Evolutionary conservation across 2,329 filamentous ascomycete genomes (phyloP).

Genomic region (Aureobasidium sp.): DNA sequence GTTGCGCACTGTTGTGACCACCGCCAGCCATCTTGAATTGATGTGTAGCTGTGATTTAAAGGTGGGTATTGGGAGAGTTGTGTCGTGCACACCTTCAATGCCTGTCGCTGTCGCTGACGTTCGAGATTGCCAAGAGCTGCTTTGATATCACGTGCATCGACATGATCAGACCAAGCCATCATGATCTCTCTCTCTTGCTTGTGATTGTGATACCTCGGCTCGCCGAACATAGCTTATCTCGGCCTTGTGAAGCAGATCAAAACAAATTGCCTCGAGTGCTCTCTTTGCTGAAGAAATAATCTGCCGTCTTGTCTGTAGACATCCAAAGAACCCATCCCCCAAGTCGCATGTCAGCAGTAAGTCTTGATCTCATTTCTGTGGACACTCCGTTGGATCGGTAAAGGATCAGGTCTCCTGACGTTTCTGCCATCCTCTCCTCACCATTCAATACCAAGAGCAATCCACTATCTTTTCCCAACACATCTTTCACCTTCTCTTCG

Average conservation of each 20-base stretch:
- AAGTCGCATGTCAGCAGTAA: neutral
- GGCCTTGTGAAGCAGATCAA: neutral
- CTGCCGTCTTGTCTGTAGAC: neutral
- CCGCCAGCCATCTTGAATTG: constrained; percentile 27
- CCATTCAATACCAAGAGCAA: neutral
- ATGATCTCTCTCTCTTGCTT: neutral
- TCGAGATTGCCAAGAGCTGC: neutral
- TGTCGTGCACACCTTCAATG: neutral
- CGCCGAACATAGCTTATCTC: neutral
- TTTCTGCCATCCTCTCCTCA: neutral
- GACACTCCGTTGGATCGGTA: neutral
- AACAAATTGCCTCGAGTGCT: neutral
- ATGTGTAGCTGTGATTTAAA: constrained; percentile 5
- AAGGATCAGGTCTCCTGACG: neutral
- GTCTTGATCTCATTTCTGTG: neutral
- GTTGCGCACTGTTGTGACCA: constrained; percentile 25
- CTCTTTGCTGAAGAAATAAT: neutral
- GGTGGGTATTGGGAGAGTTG: neutral
- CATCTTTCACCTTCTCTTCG: neutral
- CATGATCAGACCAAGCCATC: neutral
- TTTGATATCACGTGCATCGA: neutral
- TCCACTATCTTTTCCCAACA: neutral
- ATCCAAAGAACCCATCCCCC: neutral
- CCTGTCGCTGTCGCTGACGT: constrained; percentile 6
- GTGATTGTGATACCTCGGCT: constrained; percentile 3